Evolutionary conservation across 2,329 filamentous ascomycete genomes (phyloP), one percentile per base, ranked within the genome.

Genomic region (Aspergillus luchuensis): DNA sequence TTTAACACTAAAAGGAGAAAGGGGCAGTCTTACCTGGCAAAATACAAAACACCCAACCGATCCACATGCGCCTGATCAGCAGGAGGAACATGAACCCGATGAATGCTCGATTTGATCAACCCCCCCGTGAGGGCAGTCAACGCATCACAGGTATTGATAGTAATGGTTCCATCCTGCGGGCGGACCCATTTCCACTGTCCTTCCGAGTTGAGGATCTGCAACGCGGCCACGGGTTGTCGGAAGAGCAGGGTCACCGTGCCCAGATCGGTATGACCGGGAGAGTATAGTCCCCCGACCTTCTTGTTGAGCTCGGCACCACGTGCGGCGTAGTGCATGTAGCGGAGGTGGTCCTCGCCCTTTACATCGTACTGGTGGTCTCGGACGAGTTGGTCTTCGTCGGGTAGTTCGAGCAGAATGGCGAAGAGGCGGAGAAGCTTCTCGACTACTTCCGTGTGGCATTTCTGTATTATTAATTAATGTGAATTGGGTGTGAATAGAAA

Each of bases 261-360:
- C 0, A 87, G 72, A 61, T 87, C 85, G 0, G 84, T 87, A 65
- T 87, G 84, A 0, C 84, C 84, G 0, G 74, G 74, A 0, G 77
- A 75, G 63, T 82, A 82, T 0, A 84, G 73, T 19, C 74, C 72
- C 0, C 79, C 79, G 1, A 78, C 75, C 41, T 74, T 76, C 30
- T 76, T 77, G 59, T 81, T 81, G 23, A 84, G 80, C n/a, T 82
- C 79, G 0, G 76, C 69, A 0, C 75, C 79, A 38, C 84, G 82
- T 0, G 80, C 79, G 8, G 79, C 78, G 62, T 87, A 87, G 52
- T 82, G 78, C 84, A 88, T 88, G 70, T 87, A 88, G 2, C 87
- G 80, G n/a, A 88, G 77, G 59, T 88, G 85, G 23, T 85, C 84
- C 62, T 88, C 85, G 17, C 83, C 81, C 28, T 83, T 79, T n/a